A percentile compares a stretch with the other conserved stretches of the same genome.
These are phyloP conservation scores for Oidiodendron maius DNA, from an alignment of 495 filamentous ascomycete genomes.

Conservation along the genomic window DNA sequence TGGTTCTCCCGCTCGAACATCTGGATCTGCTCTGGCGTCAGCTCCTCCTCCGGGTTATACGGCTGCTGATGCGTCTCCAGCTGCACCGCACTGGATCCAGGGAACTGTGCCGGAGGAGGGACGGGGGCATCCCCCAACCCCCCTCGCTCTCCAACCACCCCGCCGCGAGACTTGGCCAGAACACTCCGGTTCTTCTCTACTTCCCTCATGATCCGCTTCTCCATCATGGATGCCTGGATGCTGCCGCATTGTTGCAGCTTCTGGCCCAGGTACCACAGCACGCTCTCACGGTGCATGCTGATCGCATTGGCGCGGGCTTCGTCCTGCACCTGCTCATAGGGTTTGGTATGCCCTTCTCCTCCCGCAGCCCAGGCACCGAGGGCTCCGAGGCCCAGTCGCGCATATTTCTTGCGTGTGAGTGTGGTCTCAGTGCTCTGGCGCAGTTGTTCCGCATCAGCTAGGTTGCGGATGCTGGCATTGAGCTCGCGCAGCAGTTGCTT, in stretches of 20 bases:
- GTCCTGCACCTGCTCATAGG: constrained; percentile 57
- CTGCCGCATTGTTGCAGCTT: constrained; percentile 67
- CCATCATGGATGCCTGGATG: constrained; percentile 86
- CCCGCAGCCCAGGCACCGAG: constrained; percentile 72
- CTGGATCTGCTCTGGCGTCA: constrained; percentile 80
- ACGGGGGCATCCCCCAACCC: constrained; percentile 14
- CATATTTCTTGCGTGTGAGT: constrained; percentile 64
- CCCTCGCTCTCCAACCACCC: constrained; percentile 18
- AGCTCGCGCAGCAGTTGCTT: constrained; percentile 79
- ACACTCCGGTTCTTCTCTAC: constrained; percentile 86
- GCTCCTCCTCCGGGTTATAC: constrained; percentile 49
- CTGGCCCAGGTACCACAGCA: constrained; percentile 74
- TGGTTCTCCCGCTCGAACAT: constrained; percentile 93
- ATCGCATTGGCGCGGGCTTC: constrained; percentile 60
- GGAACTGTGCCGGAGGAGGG: constrained; percentile 11
- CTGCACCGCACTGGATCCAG: constrained; percentile 21
- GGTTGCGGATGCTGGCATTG: constrained; percentile 64
- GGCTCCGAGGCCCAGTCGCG: constrained; percentile 43
- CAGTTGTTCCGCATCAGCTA: constrained; percentile 75
- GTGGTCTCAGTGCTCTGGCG: constrained; percentile 65
- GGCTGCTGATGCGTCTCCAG: constrained; percentile 28
- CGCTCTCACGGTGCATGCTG: constrained; percentile 63
- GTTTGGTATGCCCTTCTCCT: constrained; percentile 30
- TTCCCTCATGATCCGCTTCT: constrained; percentile 74
- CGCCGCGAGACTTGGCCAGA: constrained; percentile 58